Evolutionary conservation across 2,329 filamentous ascomycete genomes (phyloP).

Genomic region (Venturia pyrina): DNA sequence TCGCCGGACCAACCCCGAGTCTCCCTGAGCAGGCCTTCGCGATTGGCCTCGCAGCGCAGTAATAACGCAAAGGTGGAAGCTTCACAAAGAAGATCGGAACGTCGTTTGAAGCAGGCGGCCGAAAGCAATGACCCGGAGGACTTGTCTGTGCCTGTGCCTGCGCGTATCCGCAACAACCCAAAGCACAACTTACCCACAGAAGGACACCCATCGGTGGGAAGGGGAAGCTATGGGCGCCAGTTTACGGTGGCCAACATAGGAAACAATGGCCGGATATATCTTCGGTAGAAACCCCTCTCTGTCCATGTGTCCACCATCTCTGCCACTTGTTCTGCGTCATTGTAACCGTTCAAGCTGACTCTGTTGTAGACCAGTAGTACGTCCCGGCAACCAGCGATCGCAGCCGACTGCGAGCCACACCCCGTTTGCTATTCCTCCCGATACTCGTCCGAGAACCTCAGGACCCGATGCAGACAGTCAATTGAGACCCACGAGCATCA

Average conservation of each 20-base stretch:
- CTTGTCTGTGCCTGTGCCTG: neutral
- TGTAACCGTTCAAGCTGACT: slow-evolving; percentile 14
- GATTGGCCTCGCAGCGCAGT: neutral
- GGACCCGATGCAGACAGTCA: slow-evolving; percentile 15
- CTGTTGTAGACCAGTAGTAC: slow-evolving; percentile 11
- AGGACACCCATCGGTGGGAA: neutral
- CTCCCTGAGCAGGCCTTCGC: neutral
- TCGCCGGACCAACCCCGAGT: neutral
- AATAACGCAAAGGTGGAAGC: neutral
- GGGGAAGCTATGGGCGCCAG: slow-evolving; percentile 22
- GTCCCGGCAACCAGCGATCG: slow-evolving; percentile 15
- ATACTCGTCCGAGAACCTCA: slow-evolving; percentile 26
- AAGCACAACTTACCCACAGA: slow-evolving; percentile 1
- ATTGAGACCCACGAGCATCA: slow-evolving; percentile 27
- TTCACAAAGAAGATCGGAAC: neutral
- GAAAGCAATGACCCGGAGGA: neutral
- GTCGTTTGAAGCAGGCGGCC: neutral
- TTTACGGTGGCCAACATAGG: slow-evolving; percentile 39
- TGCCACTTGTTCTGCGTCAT: neutral
- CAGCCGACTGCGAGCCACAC: slow-evolving; percentile 19
- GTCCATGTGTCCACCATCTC: neutral
- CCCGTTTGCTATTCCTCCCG: slow-evolving; percentile 29
- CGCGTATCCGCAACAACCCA: neutral
- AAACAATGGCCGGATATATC: slow-evolving; percentile 37
- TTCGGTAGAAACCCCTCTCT: slow-evolving; percentile 25